Evolutionary conservation across 2,329 filamentous ascomycete species (phyloP), one percentile per base, ranked within the genome.

Genomic region (Endoconidiophora laricicola): DNA sequence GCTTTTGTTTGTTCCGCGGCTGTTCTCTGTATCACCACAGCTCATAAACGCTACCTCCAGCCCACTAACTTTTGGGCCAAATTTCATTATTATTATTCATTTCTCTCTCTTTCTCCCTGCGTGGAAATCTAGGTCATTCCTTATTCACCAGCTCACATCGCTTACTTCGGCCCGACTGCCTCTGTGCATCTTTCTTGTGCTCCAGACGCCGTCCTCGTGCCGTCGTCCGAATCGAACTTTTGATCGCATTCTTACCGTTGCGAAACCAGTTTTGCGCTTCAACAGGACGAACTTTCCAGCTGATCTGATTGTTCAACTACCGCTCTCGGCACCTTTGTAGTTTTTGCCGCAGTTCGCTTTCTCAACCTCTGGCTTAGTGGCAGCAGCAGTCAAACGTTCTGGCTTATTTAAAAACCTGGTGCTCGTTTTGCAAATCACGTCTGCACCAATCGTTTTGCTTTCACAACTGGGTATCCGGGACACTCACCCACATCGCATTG

Each of bases 161-260:
- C 46, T 48, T 48, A 39, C 24, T 29, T 48, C 46, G 46, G 46
- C 46, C 46, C 46, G 46, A 48, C 37, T 48, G 18, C 22, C 10
- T 24, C 37, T 48, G 36, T 33, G 29, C 12, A 18, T 40, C 36
- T 41, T n/a, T 18, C 46, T 41, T 38, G 22, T 36, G 23, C 22
- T 36, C 10, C 9, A 33, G 29, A 33, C 29, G 29, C 29, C 29
- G 29, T 33, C 29, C 29, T 33, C 29, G 29, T 33, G 29, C 29
- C 29, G 29, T 12, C 4, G 0, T 33, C 29, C 3, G 29, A 33
- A 33, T 33, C 12, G 29, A 3, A 33, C 29, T 33, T 33, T 33
- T 33, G 29, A 33, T 33, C 7, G 29, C 29, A 33, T 33, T 33
- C 26, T 46, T n/a, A n/a, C 16, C 36, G 12, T 46, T 24, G 12